Evolutionary conservation across 2,329 filamentous ascomycete genomes (phyloP).

Genomic region (Cryphonectria carpinicola): DNA sequence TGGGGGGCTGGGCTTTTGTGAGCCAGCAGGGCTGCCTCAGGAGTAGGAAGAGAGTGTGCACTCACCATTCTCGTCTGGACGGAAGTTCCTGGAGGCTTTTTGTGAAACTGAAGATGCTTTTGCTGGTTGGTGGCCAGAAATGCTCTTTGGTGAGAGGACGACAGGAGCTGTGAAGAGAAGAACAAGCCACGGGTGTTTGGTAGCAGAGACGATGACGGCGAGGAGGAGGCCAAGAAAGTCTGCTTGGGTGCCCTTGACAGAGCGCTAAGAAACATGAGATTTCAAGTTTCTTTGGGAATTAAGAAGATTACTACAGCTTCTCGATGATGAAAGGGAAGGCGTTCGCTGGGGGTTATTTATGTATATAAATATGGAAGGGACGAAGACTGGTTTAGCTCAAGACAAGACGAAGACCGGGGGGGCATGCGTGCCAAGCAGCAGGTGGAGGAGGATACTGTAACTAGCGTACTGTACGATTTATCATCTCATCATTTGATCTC

Average conservation of each 20-base stretch:
- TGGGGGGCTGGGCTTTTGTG: background rate
- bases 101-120: background rate
- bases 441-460: too few relatives aligned
- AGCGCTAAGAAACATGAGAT: background rate
- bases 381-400: background rate
- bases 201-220: background rate
- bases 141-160: too few relatives aligned
- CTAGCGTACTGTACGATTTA: background rate
- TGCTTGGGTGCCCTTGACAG: background rate
- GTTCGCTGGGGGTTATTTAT: too few relatives aligned
- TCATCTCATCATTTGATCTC: background rate
- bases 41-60: background rate
- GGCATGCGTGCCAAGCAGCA: background rate
- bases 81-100: background rate
- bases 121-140: background rate
- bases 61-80: conserved; percentile 28
- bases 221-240: too few relatives aligned
- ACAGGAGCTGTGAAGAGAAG: background rate
- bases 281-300: background rate
- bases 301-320: background rate
- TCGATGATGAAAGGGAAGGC: background rate
- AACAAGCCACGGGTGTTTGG: background rate
- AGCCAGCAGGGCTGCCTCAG: background rate
- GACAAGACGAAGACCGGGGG: background rate
- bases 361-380: background rate